Conservation (phyloP, 2,329 filamentous ascomycete species). For the Cladosporium phlei region DNA sequence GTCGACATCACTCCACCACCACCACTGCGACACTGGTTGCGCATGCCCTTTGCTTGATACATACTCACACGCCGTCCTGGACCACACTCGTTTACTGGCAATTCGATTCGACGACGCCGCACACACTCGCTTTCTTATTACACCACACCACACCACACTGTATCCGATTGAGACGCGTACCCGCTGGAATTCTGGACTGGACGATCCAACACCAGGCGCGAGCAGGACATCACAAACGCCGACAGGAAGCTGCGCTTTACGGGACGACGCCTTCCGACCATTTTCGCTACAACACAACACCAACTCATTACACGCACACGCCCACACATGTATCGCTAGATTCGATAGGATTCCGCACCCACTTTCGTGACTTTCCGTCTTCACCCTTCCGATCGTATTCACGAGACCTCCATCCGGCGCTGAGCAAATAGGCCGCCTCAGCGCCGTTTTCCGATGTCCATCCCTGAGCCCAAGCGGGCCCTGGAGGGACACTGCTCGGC, state of each 20-base stretch:
- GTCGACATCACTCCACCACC: constrained; percentile 2
- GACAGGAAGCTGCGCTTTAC: constrained; percentile 8
- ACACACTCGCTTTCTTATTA: constrained; percentile 9
- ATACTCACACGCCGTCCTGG: constrained; percentile 1
- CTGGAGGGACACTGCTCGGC: constrained; percentile 77
- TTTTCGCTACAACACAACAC: not conserved
- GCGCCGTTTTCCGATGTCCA: constrained; percentile 52
- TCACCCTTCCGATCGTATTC: constrained; percentile 4
- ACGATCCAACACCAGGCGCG: not conserved
- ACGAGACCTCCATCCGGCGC: constrained; percentile 10
- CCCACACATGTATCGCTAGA: constrained; percentile 10
- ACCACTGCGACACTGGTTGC: constrained; percentile 12
- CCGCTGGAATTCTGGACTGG: constrained; percentile 8
- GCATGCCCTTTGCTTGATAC: constrained; percentile 13
- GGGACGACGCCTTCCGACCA: constrained; percentile 5
- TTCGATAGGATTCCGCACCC: constrained; percentile 11
- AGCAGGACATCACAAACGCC: not conserved
- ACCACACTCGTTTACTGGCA: no score
- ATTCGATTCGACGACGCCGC: constrained; percentile 11
- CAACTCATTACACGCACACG: not conserved
- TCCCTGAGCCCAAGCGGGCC: constrained; percentile 64
- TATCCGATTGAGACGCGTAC: constrained; percentile 3
- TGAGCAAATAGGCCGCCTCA: constrained; percentile 13
- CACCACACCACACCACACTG: no score
- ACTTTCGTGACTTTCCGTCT: constrained; percentile 8